Conservation (phyloP, 148 eudicot species). For the Drosera capensis region DNA sequence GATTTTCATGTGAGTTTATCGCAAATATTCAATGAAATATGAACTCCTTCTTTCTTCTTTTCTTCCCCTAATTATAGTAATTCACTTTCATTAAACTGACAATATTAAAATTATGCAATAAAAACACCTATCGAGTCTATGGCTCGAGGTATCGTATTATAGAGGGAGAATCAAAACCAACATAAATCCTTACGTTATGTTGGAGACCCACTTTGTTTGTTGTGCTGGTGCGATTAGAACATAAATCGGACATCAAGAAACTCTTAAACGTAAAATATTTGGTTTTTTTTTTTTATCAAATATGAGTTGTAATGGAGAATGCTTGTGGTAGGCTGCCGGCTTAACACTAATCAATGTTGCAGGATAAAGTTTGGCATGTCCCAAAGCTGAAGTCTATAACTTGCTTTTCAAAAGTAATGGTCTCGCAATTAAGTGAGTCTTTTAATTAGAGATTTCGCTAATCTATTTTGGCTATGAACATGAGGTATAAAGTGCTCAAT, state of each 20-base stretch:
- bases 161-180: slow-evolving; percentile 1
- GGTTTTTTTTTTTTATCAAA: too few species aligned
- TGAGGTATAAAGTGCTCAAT: slow-evolving; percentile 16
- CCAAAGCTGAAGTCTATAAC: slow-evolving; percentile 9
- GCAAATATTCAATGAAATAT: background rate
- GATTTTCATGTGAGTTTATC: slow-evolving; percentile 2
- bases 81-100: background rate
- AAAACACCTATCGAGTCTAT: background rate
- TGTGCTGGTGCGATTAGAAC: slow-evolving; percentile 12
- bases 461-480: slow-evolving; percentile 24
- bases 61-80: slow-evolving; percentile 4
- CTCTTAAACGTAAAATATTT: too few species aligned
- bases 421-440: slow-evolving; percentile 11
- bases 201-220: slow-evolving; percentile 3
- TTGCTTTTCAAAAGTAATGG: slow-evolving; percentile 13
- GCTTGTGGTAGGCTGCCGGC: too few species aligned
- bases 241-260: slow-evolving; percentile 18
- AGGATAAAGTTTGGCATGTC: slow-evolving; percentile 17
- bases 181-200: background rate
- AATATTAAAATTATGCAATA: background rate
- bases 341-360: slow-evolving; percentile 9
- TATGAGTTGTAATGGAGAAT: too few species aligned
- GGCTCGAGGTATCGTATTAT: slow-evolving; percentile 5
- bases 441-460: slow-evolving; percentile 15
- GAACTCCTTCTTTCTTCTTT: background rate